Conservation (phyloP, 495 filamentous ascomycete genomes). For the Annulohypoxylon bovei region DNA sequence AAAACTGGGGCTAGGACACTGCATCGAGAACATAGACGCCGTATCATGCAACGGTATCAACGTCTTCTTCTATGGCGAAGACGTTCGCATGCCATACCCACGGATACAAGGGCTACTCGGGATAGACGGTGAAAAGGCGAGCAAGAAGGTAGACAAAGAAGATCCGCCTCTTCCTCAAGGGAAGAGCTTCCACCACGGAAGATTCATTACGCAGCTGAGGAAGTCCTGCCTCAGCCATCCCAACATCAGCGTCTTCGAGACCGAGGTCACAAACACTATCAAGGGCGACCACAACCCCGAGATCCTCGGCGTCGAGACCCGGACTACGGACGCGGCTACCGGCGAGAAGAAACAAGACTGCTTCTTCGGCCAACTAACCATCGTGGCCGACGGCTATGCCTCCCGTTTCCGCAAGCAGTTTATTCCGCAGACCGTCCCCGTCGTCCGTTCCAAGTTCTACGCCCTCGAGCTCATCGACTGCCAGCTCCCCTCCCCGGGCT, state of each 20-base stretch:
- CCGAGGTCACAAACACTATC: slow-evolving; percentile 71
- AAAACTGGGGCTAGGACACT: slow-evolving; percentile 80
- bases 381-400: slow-evolving; percentile 92
- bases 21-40: slow-evolving; percentile 90
- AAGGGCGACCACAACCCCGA: slow-evolving; percentile 66
- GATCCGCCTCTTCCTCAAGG: slow-evolving; percentile 66
- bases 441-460: slow-evolving; percentile 85
- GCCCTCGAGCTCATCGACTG: slow-evolving; percentile 92
- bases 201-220: slow-evolving; percentile 81
- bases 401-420: slow-evolving; percentile 90
- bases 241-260: slow-evolving; percentile 80
- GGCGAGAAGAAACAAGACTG: slow-evolving; percentile 69
- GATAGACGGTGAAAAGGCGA: slow-evolving; percentile 20
- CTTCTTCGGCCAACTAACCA: slow-evolving; percentile 88
- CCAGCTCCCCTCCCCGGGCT: slow-evolving; percentile 72
- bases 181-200: slow-evolving; percentile 82
- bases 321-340: slow-evolving; percentile 62
- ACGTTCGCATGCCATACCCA: slow-evolving; percentile 82
- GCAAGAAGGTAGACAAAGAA: slow-evolving; percentile 43
- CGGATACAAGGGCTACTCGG: slow-evolving; percentile 42
- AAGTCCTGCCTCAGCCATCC: slow-evolving; percentile 70
- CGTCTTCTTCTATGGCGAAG: slow-evolving; percentile 81
- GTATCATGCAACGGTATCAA: slow-evolving; percentile 85
- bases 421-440: slow-evolving; percentile 68
- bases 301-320: slow-evolving; percentile 79